phyloP scores from a whole-genome alignment of 768 basidiomycete species.

The Melanogaster broomeanus region DNA sequence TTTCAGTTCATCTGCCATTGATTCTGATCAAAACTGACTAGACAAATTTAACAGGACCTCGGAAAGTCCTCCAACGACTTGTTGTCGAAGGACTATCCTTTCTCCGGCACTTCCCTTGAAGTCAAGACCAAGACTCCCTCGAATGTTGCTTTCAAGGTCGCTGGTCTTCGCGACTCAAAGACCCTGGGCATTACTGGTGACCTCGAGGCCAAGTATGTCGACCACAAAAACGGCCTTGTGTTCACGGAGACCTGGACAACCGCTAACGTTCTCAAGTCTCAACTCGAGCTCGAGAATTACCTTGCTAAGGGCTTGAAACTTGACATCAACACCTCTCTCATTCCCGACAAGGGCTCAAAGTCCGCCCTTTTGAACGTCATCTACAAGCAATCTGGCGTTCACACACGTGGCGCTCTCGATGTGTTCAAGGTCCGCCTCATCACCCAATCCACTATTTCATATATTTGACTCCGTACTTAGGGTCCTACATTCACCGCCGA shows the following conservation, averaged over 20 bases:
- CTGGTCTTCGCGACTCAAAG: conserved; percentile 79
- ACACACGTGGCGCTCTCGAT: conserved; percentile 89
- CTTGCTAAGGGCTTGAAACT: conserved; percentile 97
- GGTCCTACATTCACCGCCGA: conserved; percentile 98
- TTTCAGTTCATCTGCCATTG: conserved; percentile 8
- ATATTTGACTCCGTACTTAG: conserved; percentile 40
- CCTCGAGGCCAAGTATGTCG: conserved; percentile 92
- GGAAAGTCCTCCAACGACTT: conserved; percentile 98
- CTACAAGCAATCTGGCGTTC: conserved; percentile 96
- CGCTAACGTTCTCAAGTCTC: conserved; percentile 85
- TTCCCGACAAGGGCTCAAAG: conserved; percentile 87
- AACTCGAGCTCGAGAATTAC: conserved; percentile 95
- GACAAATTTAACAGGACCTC: conserved; percentile 61
- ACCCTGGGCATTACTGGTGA: conserved; percentile 78
- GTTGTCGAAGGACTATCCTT: conserved; percentile 89
- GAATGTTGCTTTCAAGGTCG: conserved; percentile 92
- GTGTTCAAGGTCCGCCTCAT: conserved; percentile 78
- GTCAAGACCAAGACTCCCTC: conserved; percentile 90
- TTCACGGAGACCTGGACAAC: conserved; percentile 98
- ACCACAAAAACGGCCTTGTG: conserved; percentile 90
- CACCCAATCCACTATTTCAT: background rate
- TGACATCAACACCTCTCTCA: conserved; percentile 80
- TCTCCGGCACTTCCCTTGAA: conserved; percentile 71
- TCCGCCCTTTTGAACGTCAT: conserved; percentile 77
- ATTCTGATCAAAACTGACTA: background rate